phyloP scores from a whole-genome alignment of 2,329 filamentous ascomycete species.

The Pyricularia pennisetigena region DNA sequence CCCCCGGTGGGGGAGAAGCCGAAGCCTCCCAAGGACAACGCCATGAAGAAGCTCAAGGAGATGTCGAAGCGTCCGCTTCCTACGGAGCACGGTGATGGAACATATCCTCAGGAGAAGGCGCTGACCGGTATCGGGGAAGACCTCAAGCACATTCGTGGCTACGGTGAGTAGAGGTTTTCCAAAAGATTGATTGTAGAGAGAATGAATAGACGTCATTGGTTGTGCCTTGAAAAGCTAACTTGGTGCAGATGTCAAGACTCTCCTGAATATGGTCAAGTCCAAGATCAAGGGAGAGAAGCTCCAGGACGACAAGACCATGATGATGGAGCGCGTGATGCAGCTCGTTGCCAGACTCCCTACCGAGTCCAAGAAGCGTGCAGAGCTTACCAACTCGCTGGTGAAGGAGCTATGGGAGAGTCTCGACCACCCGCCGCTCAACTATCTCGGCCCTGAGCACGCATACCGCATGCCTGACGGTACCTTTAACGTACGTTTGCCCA shows the following conservation, averaged over 20 bases:
- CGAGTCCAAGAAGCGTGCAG: conserved; percentile 48
- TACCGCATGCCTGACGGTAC: conserved; percentile 64
- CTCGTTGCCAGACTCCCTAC: conserved; percentile 56
- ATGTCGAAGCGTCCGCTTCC: conserved; percentile 54
- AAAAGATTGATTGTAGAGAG: too few species aligned
- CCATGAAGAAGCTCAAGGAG: conserved; percentile 20
- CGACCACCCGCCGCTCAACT: conserved; percentile 62
- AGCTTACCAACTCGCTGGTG: conserved; percentile 59
- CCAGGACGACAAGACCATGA: conserved; percentile 65
- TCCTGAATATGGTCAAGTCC: conserved; percentile 48
- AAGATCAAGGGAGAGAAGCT: conserved; percentile 54
- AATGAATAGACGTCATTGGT: not conserved
- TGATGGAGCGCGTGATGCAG: conserved; percentile 66
- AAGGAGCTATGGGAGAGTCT: conserved; percentile 61
- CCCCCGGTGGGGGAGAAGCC: conserved; percentile 13
- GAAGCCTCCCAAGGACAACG: conserved; percentile 15
- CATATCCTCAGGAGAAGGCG: conserved; percentile 37
- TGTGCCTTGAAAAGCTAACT: not conserved
- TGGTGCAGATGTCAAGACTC: conserved; percentile 48
- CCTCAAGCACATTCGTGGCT: conserved; percentile 40
- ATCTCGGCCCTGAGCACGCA: conserved; percentile 49
- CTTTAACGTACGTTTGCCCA: conserved; percentile 39
- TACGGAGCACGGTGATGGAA: conserved; percentile 52
- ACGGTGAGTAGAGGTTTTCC: too few species aligned
- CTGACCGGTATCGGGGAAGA: conserved; percentile 45